Evolutionary conservation across 768 basidiomycete species (phyloP), one percentile per base, ranked within the genome.

Genomic region (Suillus bovinus): DNA sequence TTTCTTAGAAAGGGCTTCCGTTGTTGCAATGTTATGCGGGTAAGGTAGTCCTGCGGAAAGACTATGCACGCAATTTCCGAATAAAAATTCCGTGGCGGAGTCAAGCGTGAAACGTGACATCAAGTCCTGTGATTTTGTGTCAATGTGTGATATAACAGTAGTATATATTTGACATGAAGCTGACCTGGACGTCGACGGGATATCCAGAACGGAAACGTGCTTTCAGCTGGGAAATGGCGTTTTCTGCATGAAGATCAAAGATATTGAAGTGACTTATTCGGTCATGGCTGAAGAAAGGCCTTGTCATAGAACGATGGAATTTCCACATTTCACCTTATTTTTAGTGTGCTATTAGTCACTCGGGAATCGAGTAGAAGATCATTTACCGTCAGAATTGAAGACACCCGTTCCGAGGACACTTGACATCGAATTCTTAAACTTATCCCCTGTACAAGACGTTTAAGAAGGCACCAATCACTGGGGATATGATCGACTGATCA

Each of bases 101-200:
- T 90, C 88, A 27, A 89, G 80, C 0, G 87, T 87, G 69, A 88
- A 88, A 2, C 86, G 80, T 3, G 79, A 81, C 68, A 86, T 82
- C 4, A 86, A 72, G 66, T 87, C 86, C 82, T 85, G 61, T 16
- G 11, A 59, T 29, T 22, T 57, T 34, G 29, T 46, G 29, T 53
- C 11, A 47, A 39, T 24, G 44, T 47, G 22, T 16, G 6, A 57
- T 36, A 50, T 49, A 38, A 16, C 20, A 59, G 4, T 17, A 58
- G 58, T 42, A 57, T 47, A 39, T 49, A 58, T 46, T 22, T 4
- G 7, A 24, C 24, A 44, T 44, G 11, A 22, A 27, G 24, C 47
- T 47, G 47, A 82, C 82, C 73, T 87, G 85, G 65, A 88, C 85
- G 65, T 88, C 86, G 27, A 90, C 74, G 1, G 85, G 76, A 58